Conservation (phyloP, 163 green algal genomes). For the Scenedesmus sp. region DNA sequence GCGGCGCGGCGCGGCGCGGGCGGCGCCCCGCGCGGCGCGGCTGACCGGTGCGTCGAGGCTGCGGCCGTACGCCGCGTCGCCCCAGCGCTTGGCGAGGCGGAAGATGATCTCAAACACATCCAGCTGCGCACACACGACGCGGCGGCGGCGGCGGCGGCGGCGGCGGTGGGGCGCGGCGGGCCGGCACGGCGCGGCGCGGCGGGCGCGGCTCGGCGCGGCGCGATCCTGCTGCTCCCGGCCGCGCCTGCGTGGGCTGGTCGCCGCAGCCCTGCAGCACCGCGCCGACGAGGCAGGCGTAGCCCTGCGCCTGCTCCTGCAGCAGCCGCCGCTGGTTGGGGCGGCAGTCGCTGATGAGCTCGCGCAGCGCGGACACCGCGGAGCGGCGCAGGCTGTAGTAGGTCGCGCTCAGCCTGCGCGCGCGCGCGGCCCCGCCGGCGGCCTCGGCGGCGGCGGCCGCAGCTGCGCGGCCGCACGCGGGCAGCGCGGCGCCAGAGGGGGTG, state of each 20-base stretch:
- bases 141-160: no score
- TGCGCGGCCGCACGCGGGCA: no score
- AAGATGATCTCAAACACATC: conserved; percentile 20
- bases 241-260: conserved; percentile 22
- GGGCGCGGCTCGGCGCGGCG: background rate
- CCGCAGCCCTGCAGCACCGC: conserved; percentile 13
- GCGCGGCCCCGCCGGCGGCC: no score
- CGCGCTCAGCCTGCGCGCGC: background rate
- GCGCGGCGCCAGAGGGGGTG: no score
- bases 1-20: no score
- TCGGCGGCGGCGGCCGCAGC: no score
- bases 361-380: background rate
- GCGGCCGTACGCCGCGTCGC: conserved; percentile 14
- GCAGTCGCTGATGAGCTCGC: conserved; percentile 25
- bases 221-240: no score
- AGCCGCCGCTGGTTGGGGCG: conserved; percentile 1
- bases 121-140: background rate
- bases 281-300: conserved; percentile 6
- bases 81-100: conserved; percentile 19
- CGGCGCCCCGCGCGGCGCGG: background rate
- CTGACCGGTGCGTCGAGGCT: conserved; percentile 24
- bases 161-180: no score
- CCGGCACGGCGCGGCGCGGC: no score
- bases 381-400: conserved; percentile 27
- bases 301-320: background rate